Percentiles rank a stretch among this genome's conserved stretches.
Conservation (phyloP, 148 eudicot species). For the Rhododendron williamsianum region DNA sequence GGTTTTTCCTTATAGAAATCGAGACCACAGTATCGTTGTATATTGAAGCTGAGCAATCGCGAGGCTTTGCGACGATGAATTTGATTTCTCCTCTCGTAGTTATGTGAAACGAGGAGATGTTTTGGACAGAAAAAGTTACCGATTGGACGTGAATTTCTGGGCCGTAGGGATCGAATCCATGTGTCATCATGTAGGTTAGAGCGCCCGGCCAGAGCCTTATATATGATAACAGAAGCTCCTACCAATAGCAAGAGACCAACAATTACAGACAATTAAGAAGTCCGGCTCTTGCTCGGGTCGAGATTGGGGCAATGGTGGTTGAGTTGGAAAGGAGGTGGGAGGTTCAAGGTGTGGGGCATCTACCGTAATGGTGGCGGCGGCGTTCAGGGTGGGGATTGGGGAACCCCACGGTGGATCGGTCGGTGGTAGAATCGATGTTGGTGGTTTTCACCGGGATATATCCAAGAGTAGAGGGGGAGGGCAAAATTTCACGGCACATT, state of each 20-base stretch:
- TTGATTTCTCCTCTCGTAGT: neutral
- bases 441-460: neutral
- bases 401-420: neutral
- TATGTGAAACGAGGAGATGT: neutral
- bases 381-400: neutral
- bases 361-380: neutral
- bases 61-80: neutral
- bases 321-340: neutral
- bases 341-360: neutral
- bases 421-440: neutral
- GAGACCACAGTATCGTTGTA: neutral
- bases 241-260: neutral
- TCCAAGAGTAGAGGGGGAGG: neutral
- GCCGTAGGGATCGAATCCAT: neutral
- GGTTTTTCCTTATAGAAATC: neutral
- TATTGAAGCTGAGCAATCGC: neutral
- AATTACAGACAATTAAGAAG: neutral
- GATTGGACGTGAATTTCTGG: neutral
- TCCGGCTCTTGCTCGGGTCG: neutral
- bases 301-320: neutral
- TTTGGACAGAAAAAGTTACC: neutral
- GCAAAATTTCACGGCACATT: neutral
- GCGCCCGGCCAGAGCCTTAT: neutral
- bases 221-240: neutral
- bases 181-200: neutral